Conservation (phyloP, 1,139 yeast genomes). For the Suhomyces yuchorum region DNA sequence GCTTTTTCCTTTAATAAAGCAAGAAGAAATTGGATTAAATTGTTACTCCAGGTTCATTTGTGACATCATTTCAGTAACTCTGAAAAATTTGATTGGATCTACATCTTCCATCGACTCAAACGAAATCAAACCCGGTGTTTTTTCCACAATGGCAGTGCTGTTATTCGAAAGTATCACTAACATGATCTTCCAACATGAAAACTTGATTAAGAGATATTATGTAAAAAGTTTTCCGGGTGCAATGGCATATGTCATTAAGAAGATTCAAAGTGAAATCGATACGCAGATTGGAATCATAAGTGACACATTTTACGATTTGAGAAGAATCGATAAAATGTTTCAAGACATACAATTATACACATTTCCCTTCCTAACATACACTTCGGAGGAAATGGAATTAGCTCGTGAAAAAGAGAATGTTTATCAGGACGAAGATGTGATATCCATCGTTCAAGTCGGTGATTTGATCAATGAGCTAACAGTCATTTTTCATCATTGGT, state of each 20-base stretch:
- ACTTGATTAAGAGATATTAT: constrained; percentile 72
- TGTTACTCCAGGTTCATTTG: constrained; percentile 87
- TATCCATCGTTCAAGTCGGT: constrained; percentile 55
- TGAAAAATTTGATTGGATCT: constrained; percentile 58
- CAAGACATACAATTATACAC: constrained; percentile 60
- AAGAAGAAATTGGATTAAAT: constrained; percentile 69
- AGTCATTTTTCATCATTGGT: constrained; percentile 82
- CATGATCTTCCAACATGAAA: constrained; percentile 84
- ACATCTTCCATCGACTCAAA: constrained; percentile 34
- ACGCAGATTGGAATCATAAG: constrained; percentile 85
- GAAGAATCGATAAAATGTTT: constrained; percentile 57
- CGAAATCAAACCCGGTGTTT: constrained; percentile 47
- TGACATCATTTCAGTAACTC: constrained; percentile 77
- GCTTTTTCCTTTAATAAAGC: constrained; percentile 82
- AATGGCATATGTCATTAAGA: constrained; percentile 66
- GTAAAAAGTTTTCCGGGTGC: constrained; percentile 54
- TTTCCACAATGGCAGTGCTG: constrained; percentile 70
- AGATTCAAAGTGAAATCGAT: constrained; percentile 85
- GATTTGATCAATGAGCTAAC: constrained; percentile 68
- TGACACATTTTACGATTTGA: constrained; percentile 81
- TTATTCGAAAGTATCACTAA: constrained; percentile 83
- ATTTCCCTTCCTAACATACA: constrained; percentile 49
- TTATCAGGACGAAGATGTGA: constrained; percentile 32
- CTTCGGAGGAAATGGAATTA: constrained; percentile 19
- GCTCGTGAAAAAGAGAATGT: constrained; percentile 7